Base-by-base conservation (phyloP, 148 eudicot species). In the Euryodendron excelsum region DNA sequence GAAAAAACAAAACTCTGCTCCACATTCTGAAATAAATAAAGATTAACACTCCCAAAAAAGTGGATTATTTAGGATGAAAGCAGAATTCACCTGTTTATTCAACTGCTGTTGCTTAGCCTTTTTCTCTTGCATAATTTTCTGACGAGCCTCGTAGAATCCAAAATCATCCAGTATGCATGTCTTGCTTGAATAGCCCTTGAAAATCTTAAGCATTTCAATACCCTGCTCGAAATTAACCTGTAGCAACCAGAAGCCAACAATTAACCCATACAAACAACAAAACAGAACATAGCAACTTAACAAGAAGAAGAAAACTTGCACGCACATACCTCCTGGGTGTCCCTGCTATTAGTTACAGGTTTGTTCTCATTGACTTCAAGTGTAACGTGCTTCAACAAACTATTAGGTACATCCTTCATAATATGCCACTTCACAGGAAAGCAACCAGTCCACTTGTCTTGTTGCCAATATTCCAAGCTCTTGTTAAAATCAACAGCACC, bases 221-320 rank as follows among this genome's bases (percentile, higher is more conserved):
- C 94, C 94, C 78, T 93, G 94, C 77, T 91, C 93, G 69, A 89
- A 66, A 73, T 85, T 89, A 47, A 90, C 92, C 97, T 92, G 75
- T 23, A n/a, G n/a, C n/a, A n/a, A n/a, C n/a, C n/a, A n/a, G n/a
- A n/a, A n/a, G n/a, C n/a, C n/a, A n/a, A n/a, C n/a, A n/a, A n/a
- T n/a, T n/a, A n/a, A n/a, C n/a, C n/a, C n/a, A n/a, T n/a, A n/a
- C 37, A 52, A 21, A 37, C 37, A 75, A 0, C 23, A 69, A 41
- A 44, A 77, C 13, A 12, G 59, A 36, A 2, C n/a, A 76, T 64
- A n/a, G 37, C 45, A 13, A 5, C 30, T 18, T 30, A 21, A 14
- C 12, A 28, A 25, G 28, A 28, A 33, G 31, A 11, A 12, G 33
- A 63, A 33, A 15, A 1, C 67, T 1, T 21, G 12, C 5, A 14